Base-by-base conservation (phyloP, 208 protist species). In the Leishmania lainsoni region DNA sequence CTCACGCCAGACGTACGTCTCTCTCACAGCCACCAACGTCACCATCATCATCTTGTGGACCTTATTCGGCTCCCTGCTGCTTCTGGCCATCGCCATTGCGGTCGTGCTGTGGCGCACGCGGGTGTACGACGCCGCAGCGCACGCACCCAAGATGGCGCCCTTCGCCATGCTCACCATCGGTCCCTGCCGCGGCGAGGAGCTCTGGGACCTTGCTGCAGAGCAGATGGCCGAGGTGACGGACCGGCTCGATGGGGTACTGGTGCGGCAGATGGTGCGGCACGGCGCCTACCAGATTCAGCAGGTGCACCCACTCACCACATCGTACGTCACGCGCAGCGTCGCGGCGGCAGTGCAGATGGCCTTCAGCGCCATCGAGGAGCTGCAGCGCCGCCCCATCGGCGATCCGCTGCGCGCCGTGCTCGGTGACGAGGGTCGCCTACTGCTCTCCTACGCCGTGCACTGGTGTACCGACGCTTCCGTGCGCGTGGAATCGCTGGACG, bases 81-180 rank as follows among this genome's bases (percentile, higher is more conserved):
- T 70, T 77, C 22, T 90, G 20, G 72, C 94, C 32, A 77, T 9
- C 71, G 82, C 22, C 83, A 63, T 86, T 2, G 63, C 58, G 16
- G 6, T 89, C 0, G 88, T 94, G 39, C 58, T 91, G 20, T 42
- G 73, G 49, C 90, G 75, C 78, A 90, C 91, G 6, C 78, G 80
- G 29, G 83, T 87, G 26, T 93, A 96, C 89, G 83, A 97, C 49
- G 89, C 87, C 32, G 35, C 65, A 1, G 63, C 72, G 14, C 42
- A 96, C 87, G 94, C 94, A 1, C 94, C 94, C 0, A 95, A 92
- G 73, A 35, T 48, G 58, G 75, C 87, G n/a, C 94, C 94, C 12
- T 96, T 97, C 83, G 92, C 90, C 20, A 87, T 96, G 71, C 71
- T 90, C 68, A 88, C 90, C 68, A 81, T 97, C 72, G 94, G 94